Conservation (phyloP, 345 rosid genomes). For the Angophora floribunda region DNA sequence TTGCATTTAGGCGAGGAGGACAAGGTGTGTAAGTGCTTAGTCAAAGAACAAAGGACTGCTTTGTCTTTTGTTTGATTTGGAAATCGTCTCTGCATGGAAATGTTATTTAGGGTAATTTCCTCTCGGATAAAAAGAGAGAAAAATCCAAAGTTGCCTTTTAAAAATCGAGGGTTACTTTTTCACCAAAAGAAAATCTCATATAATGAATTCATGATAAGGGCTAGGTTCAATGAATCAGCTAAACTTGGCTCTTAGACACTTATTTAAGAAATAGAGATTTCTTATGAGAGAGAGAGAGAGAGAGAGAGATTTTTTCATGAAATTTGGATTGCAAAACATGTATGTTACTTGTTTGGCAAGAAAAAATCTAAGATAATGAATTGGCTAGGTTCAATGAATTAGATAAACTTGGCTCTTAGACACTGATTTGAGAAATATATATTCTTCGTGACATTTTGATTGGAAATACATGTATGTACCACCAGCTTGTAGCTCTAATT, state of each 20-base stretch:
- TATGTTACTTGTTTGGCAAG: no score
- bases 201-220: not conserved
- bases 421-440: no score
- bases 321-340: no score
- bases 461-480: no score
- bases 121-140: not conserved
- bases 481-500: no score
- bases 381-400: no score
- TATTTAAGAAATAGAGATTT: no score
- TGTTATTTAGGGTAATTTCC: not conserved
- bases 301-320: no score
- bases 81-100: not conserved
- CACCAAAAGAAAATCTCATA: not conserved
- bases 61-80: not conserved
- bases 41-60: not conserved
- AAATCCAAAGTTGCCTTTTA: not conserved
- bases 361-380: no score
- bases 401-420: no score
- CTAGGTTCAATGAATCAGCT: not conserved
- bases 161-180: not conserved
- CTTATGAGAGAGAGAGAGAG: no score
- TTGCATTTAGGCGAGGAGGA: not conserved
- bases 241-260: not conserved
- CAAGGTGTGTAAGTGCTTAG: not conserved
- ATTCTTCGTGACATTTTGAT: no score